Base-by-base conservation (phyloP, 1,139 yeast species). In the Candida glucosophila region DNA sequence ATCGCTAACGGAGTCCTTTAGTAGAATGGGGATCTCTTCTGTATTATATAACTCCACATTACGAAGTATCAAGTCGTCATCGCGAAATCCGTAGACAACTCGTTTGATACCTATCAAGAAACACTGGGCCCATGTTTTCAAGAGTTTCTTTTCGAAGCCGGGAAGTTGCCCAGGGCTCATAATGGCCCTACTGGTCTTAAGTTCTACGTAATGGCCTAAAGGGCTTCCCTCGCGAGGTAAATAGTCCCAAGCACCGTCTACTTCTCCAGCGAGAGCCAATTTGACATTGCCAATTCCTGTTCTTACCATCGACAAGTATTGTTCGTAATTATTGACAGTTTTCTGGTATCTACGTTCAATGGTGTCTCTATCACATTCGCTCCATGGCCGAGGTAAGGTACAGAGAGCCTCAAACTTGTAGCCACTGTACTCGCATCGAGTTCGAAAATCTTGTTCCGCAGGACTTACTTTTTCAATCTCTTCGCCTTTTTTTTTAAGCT, bases 91-190 rank as follows among this genome's bases (percentile, higher is more conserved):
- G 45, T 83, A 82, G 1, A 82, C 70, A 4, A 90, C 66, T 33
- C 71, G 72, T 7, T 79, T 76, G 11, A 88, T 68, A 4, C 98
- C 98, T 28, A 85, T 64, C 21, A 92, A 56, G 49, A 88, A 92
- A 35, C 94, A 78, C 55, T 88, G 97, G 3, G 95, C 86, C 99
- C 99, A 92, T 1, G 92, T 68, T 34, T 64, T 72, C 48, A 78
- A 72, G 22, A 88, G 52, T 47, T 77, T 86, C 49, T 52, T 69
- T 46, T 88, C 95, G 44, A 88, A 86, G 5, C 55, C 63, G 17
- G 57, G 54, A 13, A 75, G 70, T 20, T 73, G 74, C 9, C 60
- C 59, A 6, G 70, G 72, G 20, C 62, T 58, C 17, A 59, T 64
- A 0, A 88, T 61, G 6, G 64, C 57, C 23, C 68, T 63, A 4